These are phyloP conservation scores for Knufia petricola DNA, from an alignment of 2,329 filamentous ascomycete species.

Conservation along the genomic window DNA sequence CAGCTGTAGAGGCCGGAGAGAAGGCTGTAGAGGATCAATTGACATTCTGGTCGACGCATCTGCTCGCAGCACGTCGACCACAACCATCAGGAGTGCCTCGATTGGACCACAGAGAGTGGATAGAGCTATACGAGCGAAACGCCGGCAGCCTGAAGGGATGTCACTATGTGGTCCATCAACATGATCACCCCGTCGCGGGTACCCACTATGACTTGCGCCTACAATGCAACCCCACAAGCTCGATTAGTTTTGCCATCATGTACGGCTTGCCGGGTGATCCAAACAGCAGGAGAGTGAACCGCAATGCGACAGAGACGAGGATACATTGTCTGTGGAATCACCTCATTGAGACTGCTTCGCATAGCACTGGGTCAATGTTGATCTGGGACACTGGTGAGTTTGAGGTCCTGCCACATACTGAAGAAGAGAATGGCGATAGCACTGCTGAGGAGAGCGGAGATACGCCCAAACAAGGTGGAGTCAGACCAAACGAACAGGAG, in stretches of 20 bases:
- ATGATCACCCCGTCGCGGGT: constrained; percentile 61
- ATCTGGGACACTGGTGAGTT: constrained; percentile 57
- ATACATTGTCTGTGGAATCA: constrained; percentile 56
- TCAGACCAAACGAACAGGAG: constrained; percentile 25
- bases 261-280: constrained; percentile 52
- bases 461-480: background rate
- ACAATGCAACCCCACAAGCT: constrained; percentile 59
- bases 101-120: constrained; percentile 35
- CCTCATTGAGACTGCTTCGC: constrained; percentile 49
- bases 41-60: constrained; percentile 36
- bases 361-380: constrained; percentile 47
- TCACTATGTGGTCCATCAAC: constrained; percentile 63
- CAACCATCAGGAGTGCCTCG: constrained; percentile 22
- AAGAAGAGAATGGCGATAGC: background rate
- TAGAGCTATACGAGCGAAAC: constrained; percentile 40
- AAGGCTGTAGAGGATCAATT: constrained; percentile 40
- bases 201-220: constrained; percentile 60
- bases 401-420: constrained; percentile 40
- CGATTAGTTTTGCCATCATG: constrained; percentile 55
- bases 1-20: constrained; percentile 45
- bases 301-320: constrained; percentile 54
- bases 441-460: background rate
- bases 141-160: constrained; percentile 33
- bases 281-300: constrained; percentile 44
- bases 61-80: constrained; percentile 27